A percentile compares a stretch with the other conserved stretches of the same genome.
Conservation (phyloP, 106 monocot species). For the Dendrobium officinale region DNA sequence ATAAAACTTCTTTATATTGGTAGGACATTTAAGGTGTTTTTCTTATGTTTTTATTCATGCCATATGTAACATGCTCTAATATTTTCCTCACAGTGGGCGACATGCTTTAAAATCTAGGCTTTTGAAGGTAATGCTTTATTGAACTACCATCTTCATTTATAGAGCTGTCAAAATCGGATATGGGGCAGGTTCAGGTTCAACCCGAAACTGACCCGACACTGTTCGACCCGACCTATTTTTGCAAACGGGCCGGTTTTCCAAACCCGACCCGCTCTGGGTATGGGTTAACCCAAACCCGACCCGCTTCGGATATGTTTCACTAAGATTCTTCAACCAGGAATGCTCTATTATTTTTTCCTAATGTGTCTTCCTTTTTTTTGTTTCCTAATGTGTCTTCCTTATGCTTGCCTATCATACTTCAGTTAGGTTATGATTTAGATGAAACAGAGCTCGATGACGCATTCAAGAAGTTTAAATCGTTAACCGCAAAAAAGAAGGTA, state of each 20-base stretch:
- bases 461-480: slow-evolving; percentile 76
- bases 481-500: slow-evolving; percentile 89
- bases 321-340: too few relatives aligned
- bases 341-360: neutral
- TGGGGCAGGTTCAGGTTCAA: too few relatives aligned
- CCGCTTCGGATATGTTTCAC: too few relatives aligned
- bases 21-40: neutral
- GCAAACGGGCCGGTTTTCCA: too few relatives aligned
- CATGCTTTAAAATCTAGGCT: slow-evolving; percentile 66
- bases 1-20: neutral
- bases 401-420: slow-evolving; percentile 1
- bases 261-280: too few relatives aligned
- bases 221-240: too few relatives aligned
- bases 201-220: too few relatives aligned
- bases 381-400: neutral
- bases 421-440: slow-evolving; percentile 75
- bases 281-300: too few relatives aligned
- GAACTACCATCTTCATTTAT: neutral
- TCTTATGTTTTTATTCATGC: neutral
- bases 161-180: too few relatives aligned
- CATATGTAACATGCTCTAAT: neutral
- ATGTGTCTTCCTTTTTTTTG: neutral
- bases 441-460: slow-evolving; percentile 68
- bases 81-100: slow-evolving; percentile 49
- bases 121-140: slow-evolving; percentile 45